Evolutionary conservation across 2,329 filamentous ascomycete species (phyloP), one percentile per base, ranked within the genome.

Genomic region (Colletotrichum theobromicola): DNA sequence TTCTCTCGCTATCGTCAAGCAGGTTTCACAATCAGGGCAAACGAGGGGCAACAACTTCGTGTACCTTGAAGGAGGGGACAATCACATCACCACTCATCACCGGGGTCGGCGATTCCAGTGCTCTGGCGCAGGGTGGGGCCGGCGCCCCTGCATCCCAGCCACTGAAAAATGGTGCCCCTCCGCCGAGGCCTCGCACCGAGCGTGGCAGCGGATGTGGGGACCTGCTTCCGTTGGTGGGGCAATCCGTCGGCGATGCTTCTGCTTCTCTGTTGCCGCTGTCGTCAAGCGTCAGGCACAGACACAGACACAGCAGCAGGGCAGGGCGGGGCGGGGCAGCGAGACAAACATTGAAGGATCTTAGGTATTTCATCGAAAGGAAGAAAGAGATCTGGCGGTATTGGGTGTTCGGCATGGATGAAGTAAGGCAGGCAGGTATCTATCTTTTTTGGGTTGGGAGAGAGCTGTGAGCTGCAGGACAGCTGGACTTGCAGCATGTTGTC

Each of bases 401-500:
- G 70, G 70, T 46, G 42, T 46, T 46, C n/a, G 18, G 42, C 42
- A 46, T 46, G n/a, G n/a, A n/a, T 46, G 13, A 46, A n/a, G 42
- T 46, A 46, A 21, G 42, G 42, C n/a, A 46, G 42, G 42, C n/a
- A n/a, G n/a, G n/a, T n/a, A n/a, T n/a, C 69, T 64, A 28, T 12
- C 13, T 37, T 67, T 55, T 46, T 65, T 35, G 28, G 57, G 57
- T 72, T 63, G 42, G 65, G 57, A 34, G 46, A 50, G 18, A 15
- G 65, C 32, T 67, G 72, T 68, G 18, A 15, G 65, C 32, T 67
- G 72, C 72, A 72, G 68, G 68, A 74, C 72, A 74, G 46, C 62
- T 74, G 72, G 35, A 66, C 68, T 50, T 72, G 72, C 68, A 72
- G 62, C 62, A 74, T 74, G 72, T 67, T 63, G 42, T 26, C 26